phyloP scores from a whole-genome alignment of 208 protist species.

The Trypanosoma congolense region DNA sequence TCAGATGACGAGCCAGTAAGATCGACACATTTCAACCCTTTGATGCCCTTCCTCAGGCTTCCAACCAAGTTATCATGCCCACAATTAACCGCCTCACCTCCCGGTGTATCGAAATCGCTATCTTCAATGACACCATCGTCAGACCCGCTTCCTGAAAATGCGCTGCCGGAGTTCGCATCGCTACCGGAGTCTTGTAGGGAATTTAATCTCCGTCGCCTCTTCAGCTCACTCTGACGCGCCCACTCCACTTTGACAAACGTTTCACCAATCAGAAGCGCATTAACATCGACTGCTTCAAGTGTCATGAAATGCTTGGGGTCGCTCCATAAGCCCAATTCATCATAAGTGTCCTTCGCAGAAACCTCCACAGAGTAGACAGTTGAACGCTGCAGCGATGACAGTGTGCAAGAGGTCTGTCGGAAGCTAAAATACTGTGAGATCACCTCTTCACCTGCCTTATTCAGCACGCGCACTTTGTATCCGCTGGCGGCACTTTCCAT shows the following conservation, averaged over 20 bases:
- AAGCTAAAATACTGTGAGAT: conserved; percentile 48
- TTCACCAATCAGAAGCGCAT: conserved; percentile 64
- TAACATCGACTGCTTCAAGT: conserved; percentile 57
- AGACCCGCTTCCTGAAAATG: no score
- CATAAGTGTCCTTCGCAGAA: conserved; percentile 87
- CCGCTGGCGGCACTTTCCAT: conserved; percentile 84
- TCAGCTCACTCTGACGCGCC: conserved; percentile 35
- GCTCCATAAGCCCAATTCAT: conserved; percentile 90
- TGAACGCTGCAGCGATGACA: conserved; percentile 61
- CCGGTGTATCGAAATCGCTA: no score
- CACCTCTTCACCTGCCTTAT: conserved; percentile 46
- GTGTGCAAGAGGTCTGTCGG: conserved; percentile 52
- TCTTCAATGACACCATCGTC: no score
- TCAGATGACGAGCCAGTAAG: no score
- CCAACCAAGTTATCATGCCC: no score
- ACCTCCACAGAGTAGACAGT: conserved; percentile 82
- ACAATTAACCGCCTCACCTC: no score
- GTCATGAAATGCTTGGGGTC: conserved; percentile 74
- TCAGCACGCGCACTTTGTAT: conserved; percentile 81
- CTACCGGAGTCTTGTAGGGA: no score
- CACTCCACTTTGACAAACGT: conserved; percentile 82
- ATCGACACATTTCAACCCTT: no score
- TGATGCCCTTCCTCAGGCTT: no score
- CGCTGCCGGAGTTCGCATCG: no score
- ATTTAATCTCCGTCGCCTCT: neutral